phyloP scores from a whole-genome alignment of 352 stramenopile genomes.

The Pythium volutum region DNA sequence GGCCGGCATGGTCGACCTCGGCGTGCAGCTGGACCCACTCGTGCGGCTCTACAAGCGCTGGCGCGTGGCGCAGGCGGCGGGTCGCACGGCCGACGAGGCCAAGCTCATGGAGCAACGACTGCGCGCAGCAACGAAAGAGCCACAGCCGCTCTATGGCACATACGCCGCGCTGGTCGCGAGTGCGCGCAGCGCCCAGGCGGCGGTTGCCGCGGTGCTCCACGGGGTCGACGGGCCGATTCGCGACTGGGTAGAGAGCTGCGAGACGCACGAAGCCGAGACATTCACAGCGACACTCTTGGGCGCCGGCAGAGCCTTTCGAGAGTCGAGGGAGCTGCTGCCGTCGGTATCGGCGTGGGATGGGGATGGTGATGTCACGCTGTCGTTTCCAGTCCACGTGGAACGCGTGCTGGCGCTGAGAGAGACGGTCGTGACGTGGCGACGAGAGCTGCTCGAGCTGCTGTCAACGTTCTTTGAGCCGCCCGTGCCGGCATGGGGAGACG shows the following conservation, averaged over 20 bases:
- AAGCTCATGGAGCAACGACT: conserved; percentile 69
- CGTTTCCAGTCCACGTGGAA: background rate
- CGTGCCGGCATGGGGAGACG: conserved; percentile 3
- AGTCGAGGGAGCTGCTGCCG: background rate
- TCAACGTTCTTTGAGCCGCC: conserved; percentile 6
- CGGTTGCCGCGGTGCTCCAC: background rate
- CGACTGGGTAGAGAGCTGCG: conserved; percentile 31
- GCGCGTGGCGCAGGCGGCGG: conserved; percentile 35
- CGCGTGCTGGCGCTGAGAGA: background rate
- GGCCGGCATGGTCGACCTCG: background rate
- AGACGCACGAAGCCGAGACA: conserved; percentile 5
- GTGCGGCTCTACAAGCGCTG: conserved; percentile 43
- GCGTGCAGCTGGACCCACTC: conserved; percentile 46
- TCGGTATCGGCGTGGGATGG: background rate
- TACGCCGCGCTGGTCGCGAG: background rate
- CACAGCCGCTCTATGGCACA: conserved; percentile 7
- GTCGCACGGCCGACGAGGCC: conserved; percentile 66
- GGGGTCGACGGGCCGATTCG: conserved; percentile 5
- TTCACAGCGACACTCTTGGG: conserved; percentile 1
- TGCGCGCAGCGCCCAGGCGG: background rate
- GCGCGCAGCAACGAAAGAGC: conserved; percentile 24
- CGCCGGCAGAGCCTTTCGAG: background rate
- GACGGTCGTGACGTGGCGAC: conserved; percentile 7
- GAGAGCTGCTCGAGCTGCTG: conserved; percentile 4
- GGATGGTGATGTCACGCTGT: background rate